These are phyloP conservation scores for Penicillium malachiteum DNA, from an alignment of 495 filamentous ascomycete species.

Conservation along the genomic window DNA sequence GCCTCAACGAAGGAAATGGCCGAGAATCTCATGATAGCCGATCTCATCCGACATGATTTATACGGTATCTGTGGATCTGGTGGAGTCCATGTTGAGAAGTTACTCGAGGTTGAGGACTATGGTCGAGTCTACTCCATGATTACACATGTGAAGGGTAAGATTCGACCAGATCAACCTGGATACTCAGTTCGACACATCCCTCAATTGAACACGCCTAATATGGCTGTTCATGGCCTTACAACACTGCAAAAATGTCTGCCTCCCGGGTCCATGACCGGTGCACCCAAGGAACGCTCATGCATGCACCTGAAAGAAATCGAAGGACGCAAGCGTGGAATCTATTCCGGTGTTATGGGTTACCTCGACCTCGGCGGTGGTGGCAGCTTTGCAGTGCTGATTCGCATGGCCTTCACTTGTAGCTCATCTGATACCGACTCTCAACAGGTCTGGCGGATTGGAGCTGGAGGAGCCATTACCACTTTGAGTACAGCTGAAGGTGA, in stretches of 20 bases:
- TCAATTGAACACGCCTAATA: conserved; percentile 34
- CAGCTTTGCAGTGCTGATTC: conserved; percentile 85
- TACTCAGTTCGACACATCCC: conserved; percentile 36
- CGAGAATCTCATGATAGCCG: conserved; percentile 98
- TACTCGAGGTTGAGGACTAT: conserved; percentile 88
- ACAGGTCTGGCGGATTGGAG: conserved; percentile 78
- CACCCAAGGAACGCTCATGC: conserved; percentile 87
- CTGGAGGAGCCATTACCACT: conserved; percentile 83
- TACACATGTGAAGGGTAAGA: conserved; percentile 74
- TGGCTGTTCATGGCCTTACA: conserved; percentile 61
- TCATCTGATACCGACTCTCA: conserved; percentile 41
- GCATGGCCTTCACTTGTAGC: conserved; percentile 66
- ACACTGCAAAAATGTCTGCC: conserved; percentile 77
- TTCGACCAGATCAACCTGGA: conserved; percentile 40
- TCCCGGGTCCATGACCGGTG: conserved; percentile 93
- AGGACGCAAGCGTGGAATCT: conserved; percentile 65
- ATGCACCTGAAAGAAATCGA: conserved; percentile 75
- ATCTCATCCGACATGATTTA: conserved; percentile 89
- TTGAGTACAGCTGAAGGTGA: conserved; percentile 76
- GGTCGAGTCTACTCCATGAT: conserved; percentile 88
- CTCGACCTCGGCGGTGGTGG: conserved; percentile 81
- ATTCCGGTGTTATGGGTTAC: conserved; percentile 87
- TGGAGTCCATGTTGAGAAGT: conserved; percentile 60
- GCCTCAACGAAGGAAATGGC: conserved; percentile 83
- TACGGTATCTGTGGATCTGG: conserved; percentile 74